Conservation (phyloP, 169 alveolate species). For the Perkinsus marinus region DNA sequence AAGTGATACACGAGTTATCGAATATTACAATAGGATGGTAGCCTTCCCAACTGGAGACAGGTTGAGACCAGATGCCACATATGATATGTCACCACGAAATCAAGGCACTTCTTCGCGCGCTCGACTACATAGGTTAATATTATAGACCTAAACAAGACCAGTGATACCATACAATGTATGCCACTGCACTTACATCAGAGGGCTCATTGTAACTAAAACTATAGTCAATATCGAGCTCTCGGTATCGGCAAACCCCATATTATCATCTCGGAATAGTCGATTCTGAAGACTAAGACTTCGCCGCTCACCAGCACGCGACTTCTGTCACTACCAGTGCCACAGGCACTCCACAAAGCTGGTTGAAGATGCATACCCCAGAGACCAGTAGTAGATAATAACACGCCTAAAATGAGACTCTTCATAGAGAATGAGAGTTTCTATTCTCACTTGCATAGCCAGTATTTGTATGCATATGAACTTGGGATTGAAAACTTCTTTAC, state of each 20-base stretch:
- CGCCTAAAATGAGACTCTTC: background rate
- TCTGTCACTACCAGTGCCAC: background rate
- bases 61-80: background rate
- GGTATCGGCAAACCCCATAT: background rate
- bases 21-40: background rate
- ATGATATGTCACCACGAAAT: background rate
- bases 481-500: slow-evolving; percentile 11
- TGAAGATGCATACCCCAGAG: background rate
- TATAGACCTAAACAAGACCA: background rate
- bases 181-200: background rate
- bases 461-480: slow-evolving; percentile 6
- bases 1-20: background rate
- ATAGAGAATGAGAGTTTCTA: background rate
- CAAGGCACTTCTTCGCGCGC: slow-evolving; percentile 10
- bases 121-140: slow-evolving; percentile 10
- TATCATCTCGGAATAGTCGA: background rate
- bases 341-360: slow-evolving; percentile 7
- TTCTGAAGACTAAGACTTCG: background rate
- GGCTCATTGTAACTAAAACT: background rate
- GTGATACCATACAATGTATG: background rate
- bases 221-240: background rate
- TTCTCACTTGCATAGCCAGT: background rate
- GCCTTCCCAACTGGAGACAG: background rate
- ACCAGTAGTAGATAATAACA: background rate
- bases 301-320: background rate